Evolutionary conservation across 371 early-diverging fungal species (phyloP).

Genomic region (Saksenaea oblongispora): DNA sequence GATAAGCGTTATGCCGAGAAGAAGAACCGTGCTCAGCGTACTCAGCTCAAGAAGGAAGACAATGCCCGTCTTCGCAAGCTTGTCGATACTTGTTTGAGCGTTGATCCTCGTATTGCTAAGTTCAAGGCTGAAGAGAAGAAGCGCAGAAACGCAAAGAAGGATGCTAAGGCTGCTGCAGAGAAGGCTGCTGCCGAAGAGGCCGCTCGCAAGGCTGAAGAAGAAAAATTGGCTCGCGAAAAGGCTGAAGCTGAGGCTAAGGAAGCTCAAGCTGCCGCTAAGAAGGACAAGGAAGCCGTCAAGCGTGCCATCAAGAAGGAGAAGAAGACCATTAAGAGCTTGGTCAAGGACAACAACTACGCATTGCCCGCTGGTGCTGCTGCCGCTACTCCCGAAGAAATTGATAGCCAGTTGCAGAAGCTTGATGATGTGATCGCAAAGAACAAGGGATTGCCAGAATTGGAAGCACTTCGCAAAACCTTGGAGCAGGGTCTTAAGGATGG

Average conservation of each 20-base stretch:
- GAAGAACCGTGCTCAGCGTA: constrained; percentile 94
- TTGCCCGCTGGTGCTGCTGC: constrained; percentile 54
- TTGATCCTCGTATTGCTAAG: constrained; percentile 89
- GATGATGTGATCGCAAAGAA: constrained; percentile 74
- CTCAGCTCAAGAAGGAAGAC: constrained; percentile 96
- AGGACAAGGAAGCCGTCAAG: constrained; percentile 74
- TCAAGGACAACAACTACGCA: constrained; percentile 84
- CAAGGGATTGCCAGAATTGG: constrained; percentile 59
- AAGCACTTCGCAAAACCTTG: constrained; percentile 55
- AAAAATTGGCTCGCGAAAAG: constrained; percentile 47
- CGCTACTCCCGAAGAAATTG: constrained; percentile 60
- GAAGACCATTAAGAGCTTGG: constrained; percentile 82
- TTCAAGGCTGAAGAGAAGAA: constrained; percentile 92
- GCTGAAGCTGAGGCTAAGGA: constrained; percentile 69
- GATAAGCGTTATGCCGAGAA: constrained; percentile 94
- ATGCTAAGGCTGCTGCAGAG: constrained; percentile 79
- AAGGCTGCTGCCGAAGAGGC: constrained; percentile 71
- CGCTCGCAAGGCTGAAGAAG: constrained; percentile 54
- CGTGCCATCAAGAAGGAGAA: constrained; percentile 88
- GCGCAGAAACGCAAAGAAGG: constrained; percentile 87
- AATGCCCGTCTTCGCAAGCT: constrained; percentile 85
- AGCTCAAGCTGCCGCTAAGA: constrained; percentile 64
- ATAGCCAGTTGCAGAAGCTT: constrained; percentile 63
- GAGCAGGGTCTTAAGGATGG: constrained; percentile 60
- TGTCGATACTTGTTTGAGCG: constrained; percentile 80